Evolutionary conservation across 2,329 filamentous ascomycete species (phyloP).

Genomic region (Clonostachys byssicola): DNA sequence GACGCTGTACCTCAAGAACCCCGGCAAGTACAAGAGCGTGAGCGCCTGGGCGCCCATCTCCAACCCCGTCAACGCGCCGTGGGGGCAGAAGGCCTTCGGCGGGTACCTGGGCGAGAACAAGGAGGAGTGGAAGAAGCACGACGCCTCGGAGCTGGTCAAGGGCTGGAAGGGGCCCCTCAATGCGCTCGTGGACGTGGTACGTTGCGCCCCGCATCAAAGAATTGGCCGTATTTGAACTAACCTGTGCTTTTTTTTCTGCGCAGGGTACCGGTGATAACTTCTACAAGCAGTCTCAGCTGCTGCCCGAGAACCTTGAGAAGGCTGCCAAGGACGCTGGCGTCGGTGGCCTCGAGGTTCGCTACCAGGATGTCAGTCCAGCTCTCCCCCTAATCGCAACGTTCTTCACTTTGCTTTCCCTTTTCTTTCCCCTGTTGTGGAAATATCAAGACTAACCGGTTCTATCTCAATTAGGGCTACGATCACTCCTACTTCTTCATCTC

Average conservation of each 20-base stretch:
- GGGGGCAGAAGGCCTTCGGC: slow-evolving; percentile 92
- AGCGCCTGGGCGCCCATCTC: slow-evolving; percentile 87
- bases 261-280: slow-evolving; percentile 93
- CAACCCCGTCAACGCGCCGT: slow-evolving; percentile 82
- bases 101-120: slow-evolving; percentile 82
- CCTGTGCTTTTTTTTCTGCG: background rate
- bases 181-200: slow-evolving; percentile 80
- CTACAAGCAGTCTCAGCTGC: slow-evolving; percentile 87
- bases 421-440: background rate
- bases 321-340: slow-evolving; percentile 75
- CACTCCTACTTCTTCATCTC: slow-evolving; percentile 98
- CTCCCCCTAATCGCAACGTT: background rate
- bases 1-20: slow-evolving; percentile 88
- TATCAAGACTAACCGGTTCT: slow-evolving; percentile 1
- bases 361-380: slow-evolving; percentile 60
- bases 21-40: slow-evolving; percentile 82
- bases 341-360: slow-evolving; percentile 70
- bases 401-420: background rate
- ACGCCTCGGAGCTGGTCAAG: slow-evolving; percentile 86
- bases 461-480: slow-evolving; percentile 67
- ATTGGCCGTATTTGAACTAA: background rate
- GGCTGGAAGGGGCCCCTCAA: slow-evolving; percentile 67
- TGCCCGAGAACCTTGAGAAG: slow-evolving; percentile 87
- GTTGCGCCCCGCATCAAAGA: slow-evolving; percentile 22
- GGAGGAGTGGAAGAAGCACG: slow-evolving; percentile 80